Evolutionary conservation across 495 filamentous ascomycete species (phyloP).

Genomic region (Beverwykella pulmonaria): DNA sequence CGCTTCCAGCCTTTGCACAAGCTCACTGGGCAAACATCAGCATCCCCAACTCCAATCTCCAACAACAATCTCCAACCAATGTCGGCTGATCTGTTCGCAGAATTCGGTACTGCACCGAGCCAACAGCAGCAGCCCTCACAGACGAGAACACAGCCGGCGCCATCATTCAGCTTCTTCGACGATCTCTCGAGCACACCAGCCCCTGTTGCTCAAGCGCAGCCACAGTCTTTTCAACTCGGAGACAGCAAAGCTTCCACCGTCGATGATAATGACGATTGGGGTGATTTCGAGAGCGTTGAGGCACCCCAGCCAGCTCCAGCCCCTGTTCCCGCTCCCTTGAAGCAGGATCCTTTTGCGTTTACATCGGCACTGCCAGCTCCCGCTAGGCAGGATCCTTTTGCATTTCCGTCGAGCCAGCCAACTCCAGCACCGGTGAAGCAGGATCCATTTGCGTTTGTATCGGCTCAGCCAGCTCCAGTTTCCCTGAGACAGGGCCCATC

Average conservation of each 20-base stretch:
- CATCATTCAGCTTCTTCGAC: conserved; percentile 35
- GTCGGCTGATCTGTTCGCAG: conserved; percentile 38
- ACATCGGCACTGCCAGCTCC: neutral
- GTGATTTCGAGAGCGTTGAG: conserved; percentile 58
- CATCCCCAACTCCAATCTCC: neutral
- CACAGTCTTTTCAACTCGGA: neutral
- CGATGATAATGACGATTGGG: conserved; percentile 56
- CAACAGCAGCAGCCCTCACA: conserved; percentile 1
- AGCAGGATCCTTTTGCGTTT: neutral
- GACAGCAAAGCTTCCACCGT: neutral
- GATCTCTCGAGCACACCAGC: conserved; percentile 14
- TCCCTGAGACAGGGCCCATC: neutral
- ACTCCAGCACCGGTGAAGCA: neutral
- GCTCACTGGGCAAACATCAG: too few species aligned
- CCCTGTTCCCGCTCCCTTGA: conserved; percentile 1
- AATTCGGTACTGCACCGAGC: conserved; percentile 19
- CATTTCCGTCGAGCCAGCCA: neutral
- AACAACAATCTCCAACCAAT: conserved; percentile 11
- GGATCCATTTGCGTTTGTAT: neutral
- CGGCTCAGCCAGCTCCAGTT: neutral
- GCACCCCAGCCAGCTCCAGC: conserved; percentile 11
- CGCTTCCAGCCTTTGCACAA: neutral
- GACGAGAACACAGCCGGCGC: conserved; percentile 1
- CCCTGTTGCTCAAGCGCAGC: neutral
- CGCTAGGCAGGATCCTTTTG: neutral